Percentiles rank a stretch among this genome's conserved stretches.
phyloP scores from a whole-genome alignment of 1,139 yeast genomes.

The Suhomyces taliae region DNA sequence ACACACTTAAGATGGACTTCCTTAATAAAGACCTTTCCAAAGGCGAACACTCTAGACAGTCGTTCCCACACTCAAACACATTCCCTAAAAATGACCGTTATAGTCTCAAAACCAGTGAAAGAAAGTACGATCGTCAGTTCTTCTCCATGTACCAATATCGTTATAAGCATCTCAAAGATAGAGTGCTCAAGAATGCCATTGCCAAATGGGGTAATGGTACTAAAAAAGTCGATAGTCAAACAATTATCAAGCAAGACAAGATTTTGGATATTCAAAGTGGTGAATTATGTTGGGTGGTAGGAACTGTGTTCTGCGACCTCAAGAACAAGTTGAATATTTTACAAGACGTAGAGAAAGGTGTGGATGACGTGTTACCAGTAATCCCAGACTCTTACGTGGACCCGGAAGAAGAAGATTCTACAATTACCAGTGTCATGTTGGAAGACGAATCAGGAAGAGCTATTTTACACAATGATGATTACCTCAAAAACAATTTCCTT shows the following conservation, averaged over 20 bases:
- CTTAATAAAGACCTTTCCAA: conserved; percentile 6
- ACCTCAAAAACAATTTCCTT: conserved; percentile 47
- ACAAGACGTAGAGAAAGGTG: conserved; percentile 68
- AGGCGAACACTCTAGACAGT: not conserved
- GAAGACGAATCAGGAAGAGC: conserved; percentile 96
- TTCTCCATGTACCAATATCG: conserved; percentile 72
- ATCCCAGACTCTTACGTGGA: conserved; percentile 29
- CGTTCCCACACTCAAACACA: not conserved
- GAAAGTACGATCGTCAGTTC: conserved; percentile 71
- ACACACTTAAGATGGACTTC: conserved; percentile 1
- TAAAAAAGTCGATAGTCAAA: conserved; percentile 33
- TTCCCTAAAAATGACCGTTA: conserved; percentile 8
- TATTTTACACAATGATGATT: conserved; percentile 62
- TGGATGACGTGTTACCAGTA: conserved; percentile 52
- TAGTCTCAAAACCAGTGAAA: conserved; percentile 5
- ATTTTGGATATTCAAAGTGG: conserved; percentile 75
- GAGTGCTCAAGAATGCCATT: conserved; percentile 50
- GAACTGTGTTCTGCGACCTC: conserved; percentile 85
- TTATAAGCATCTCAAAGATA: conserved; percentile 50
- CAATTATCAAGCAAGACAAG: conserved; percentile 49
- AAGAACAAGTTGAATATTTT: conserved; percentile 81
- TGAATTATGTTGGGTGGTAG: conserved; percentile 83
- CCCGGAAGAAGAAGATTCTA: conserved; percentile 13
- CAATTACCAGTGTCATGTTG: conserved; percentile 63
- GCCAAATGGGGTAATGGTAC: conserved; percentile 51